phyloP scores from a whole-genome alignment of 306 rosid genomes.

The apple (Malus domestica) region ASM211411v1 NC_041789.1:27295001-27295500 shows the following conservation, averaged over 20 bases:
- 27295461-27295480: slow-evolving; percentile 83
- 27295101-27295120: not conserved
- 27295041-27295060: not conserved
- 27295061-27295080: not conserved
- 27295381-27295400: slow-evolving; percentile 50
- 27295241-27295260: slow-evolving; percentile 80
- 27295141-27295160: slow-evolving; percentile 25
- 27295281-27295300: slow-evolving; percentile 99
- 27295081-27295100: not conserved
- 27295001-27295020: not conserved
- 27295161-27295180: slow-evolving; percentile 29
- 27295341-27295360: not conserved
- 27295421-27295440: slow-evolving; percentile 78
- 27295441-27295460: slow-evolving; percentile 49
- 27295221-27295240: slow-evolving; percentile 88
- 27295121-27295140: not conserved
- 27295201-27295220: not conserved
- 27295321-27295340: not conserved
- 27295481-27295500: slow-evolving; percentile 55
- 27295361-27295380: not conserved
- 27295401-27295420: slow-evolving; percentile 78
- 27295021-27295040: not conserved
- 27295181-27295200: slow-evolving; percentile 16
- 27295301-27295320: slow-evolving; percentile 58
- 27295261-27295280: slow-evolving; percentile 98